Evolutionary conservation across 306 rosid species (phyloP).

Genomic region (Pterocarpus santalinus): DNA sequence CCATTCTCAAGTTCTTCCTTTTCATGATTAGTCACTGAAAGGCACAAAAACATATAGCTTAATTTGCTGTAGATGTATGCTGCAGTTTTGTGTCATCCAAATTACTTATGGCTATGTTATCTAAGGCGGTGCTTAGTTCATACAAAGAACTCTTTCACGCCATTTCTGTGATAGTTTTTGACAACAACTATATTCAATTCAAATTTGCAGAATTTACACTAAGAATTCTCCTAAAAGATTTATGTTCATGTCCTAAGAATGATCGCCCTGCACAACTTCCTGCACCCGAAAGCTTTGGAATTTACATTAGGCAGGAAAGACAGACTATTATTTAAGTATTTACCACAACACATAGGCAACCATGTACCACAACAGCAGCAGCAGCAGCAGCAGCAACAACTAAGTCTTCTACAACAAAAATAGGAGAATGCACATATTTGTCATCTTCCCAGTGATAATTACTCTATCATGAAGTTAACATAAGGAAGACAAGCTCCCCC

Average conservation of each 20-base stretch:
- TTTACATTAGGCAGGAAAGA: not conserved
- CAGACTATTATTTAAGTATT: not conserved
- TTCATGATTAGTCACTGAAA: no score
- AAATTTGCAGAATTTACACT: no score
- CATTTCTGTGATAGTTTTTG: not conserved
- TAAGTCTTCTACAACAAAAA: not conserved
- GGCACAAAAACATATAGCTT: no score
- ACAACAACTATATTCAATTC: not conserved
- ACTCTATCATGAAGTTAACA: conserved; percentile 52
- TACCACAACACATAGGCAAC: not conserved
- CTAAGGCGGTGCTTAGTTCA: not conserved
- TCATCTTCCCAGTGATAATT: conserved; percentile 46
- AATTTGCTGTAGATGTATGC: no score
- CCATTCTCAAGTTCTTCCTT: no score
- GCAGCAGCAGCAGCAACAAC: no score
- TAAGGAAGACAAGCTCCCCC: conserved; percentile 54
- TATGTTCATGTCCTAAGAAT: no score
- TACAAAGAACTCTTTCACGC: not conserved
- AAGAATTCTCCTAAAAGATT: no score
- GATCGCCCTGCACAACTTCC: not conserved
- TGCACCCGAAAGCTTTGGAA: not conserved
- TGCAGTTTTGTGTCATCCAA: no score
- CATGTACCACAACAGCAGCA: not conserved
- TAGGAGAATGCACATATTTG: conserved; percentile 27
- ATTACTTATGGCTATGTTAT: no score